Percentiles rank a stretch among this genome's conserved stretches.
These are phyloP conservation scores for Alloteropsis angusta DNA, from an alignment of 202 grass and related monocot species.

Conservation along the genomic window DNA sequence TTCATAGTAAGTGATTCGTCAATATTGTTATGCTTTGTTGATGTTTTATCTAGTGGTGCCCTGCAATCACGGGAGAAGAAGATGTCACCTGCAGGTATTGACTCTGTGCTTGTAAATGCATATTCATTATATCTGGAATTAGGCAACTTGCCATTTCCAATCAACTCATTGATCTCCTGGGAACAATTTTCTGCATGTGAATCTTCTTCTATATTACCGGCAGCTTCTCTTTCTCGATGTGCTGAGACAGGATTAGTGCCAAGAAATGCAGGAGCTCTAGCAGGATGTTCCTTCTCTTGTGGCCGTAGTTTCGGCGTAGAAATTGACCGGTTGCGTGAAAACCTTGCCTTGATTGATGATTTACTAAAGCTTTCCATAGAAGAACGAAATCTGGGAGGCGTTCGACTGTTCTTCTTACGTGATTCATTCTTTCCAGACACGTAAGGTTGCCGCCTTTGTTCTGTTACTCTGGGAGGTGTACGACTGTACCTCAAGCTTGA, in stretches of 20 bases:
- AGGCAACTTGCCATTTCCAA: slow-evolving; percentile 25
- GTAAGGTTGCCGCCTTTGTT: slow-evolving; percentile 29
- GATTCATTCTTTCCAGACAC: slow-evolving; percentile 26
- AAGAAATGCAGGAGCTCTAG: slow-evolving; percentile 41
- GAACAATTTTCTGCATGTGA: slow-evolving; percentile 43
- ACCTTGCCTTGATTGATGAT: slow-evolving; percentile 36
- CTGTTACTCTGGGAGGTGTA: slow-evolving; percentile 31
- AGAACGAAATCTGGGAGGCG: slow-evolving; percentile 37
- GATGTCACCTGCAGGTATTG: slow-evolving; percentile 52
- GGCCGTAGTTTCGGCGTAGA: slow-evolving; percentile 38
- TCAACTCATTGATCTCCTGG: slow-evolving; percentile 31
- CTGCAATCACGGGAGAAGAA: slow-evolving; percentile 60
- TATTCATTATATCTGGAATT: slow-evolving; percentile 55
- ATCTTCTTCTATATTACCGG: slow-evolving; percentile 28
- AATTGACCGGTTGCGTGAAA: slow-evolving; percentile 34
- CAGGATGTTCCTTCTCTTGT: slow-evolving; percentile 34
- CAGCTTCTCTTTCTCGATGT: slow-evolving; percentile 17
- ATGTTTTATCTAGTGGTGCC: slow-evolving; percentile 36
- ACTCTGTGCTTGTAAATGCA: slow-evolving; percentile 50
- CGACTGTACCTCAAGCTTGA: slow-evolving; percentile 28
- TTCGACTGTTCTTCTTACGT: slow-evolving; percentile 38
- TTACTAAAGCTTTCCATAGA: slow-evolving; percentile 30
- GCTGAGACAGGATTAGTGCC: slow-evolving; percentile 26
- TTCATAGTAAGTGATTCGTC: slow-evolving; percentile 5
- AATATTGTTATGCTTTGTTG: slow-evolving; percentile 22